A percentile compares a stretch with the other conserved stretches of the same genome.
Conservation (phyloP, 805 yeast species). For the Ogataea pilisensis region DNA sequence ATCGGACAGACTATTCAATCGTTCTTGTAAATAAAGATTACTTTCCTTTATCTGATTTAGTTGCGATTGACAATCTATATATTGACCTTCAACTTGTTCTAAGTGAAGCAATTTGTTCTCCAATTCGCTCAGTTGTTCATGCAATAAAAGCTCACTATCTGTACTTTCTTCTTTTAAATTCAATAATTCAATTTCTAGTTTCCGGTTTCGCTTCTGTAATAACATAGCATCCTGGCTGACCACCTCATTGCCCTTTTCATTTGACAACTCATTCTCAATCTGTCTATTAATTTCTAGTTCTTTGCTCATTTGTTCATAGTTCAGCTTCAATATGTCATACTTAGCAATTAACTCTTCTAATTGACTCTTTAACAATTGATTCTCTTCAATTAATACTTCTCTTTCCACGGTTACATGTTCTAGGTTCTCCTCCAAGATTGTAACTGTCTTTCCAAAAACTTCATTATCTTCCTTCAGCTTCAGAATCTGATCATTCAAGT, state of each 20-base stretch:
- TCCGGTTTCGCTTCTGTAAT: constrained; percentile 30
- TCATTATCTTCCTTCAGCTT: constrained; percentile 29
- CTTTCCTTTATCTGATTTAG: constrained; percentile 5
- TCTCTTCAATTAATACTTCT: constrained; percentile 37
- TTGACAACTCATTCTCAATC: neutral
- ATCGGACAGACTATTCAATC: constrained; percentile 26
- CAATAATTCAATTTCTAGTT: constrained; percentile 39
- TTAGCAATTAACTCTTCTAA: constrained; percentile 18
- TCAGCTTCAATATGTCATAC: constrained; percentile 21
- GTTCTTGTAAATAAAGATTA: constrained; percentile 26
- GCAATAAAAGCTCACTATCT: constrained; percentile 26
- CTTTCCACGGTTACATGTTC: constrained; percentile 40
- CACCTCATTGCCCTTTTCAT: neutral
- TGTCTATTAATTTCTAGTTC: neutral
- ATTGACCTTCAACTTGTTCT: constrained; percentile 7
- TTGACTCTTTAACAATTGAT: constrained; percentile 13
- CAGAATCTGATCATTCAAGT: constrained; percentile 23
- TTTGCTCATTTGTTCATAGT: constrained; percentile 26
- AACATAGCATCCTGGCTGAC: neutral
- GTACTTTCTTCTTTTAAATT: constrained; percentile 29
- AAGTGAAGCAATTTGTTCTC: constrained; percentile 16
- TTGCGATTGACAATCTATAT: constrained; percentile 1
- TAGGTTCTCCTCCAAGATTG: constrained; percentile 25
- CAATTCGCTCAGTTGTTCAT: constrained; percentile 20
- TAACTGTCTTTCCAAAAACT: constrained; percentile 18